Conservation (phyloP, 371 early-diverging fungal species). For the Umbelopsis sp. region DNA sequence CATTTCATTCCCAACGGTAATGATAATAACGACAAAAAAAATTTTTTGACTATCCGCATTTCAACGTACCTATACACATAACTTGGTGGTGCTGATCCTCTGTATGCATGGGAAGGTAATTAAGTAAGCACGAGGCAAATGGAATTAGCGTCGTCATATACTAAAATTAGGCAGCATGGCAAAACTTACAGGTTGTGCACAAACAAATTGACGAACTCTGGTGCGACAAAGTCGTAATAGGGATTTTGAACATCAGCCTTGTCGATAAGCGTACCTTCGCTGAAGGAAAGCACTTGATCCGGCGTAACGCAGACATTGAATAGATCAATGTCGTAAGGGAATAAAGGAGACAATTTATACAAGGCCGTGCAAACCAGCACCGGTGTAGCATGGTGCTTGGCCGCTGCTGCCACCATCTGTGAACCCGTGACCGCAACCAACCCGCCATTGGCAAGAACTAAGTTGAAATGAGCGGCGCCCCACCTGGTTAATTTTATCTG, state of each 20-base stretch:
- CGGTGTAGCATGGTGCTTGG: conserved; percentile 89
- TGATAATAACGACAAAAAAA: no score
- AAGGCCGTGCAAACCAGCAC: conserved; percentile 86
- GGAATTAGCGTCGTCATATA: conserved; percentile 2
- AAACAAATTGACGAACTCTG: conserved; percentile 86
- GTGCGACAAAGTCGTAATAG: conserved; percentile 88
- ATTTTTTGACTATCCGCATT: conserved; percentile 1
- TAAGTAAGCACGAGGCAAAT: conserved; percentile 16
- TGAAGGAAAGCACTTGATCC: conserved; percentile 78
- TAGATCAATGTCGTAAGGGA: conserved; percentile 85
- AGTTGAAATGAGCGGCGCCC: not conserved
- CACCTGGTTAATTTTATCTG: not conserved
- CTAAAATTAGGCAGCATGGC: not conserved
- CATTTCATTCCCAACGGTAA: not conserved
- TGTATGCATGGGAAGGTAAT: conserved; percentile 12
- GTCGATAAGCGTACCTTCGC: conserved; percentile 79
- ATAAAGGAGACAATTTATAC: conserved; percentile 86
- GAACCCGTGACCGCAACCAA: conserved; percentile 85
- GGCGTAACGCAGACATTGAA: conserved; percentile 82
- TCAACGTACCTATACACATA: conserved; percentile 44
- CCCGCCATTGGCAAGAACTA: conserved; percentile 93
- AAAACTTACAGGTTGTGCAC: conserved; percentile 84
- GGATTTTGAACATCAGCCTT: conserved; percentile 83
- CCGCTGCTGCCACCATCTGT: conserved; percentile 86
- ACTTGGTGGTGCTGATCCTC: conserved; percentile 55